Evolutionary conservation across 345 rosid species (phyloP), one percentile per base, ranked within the genome.

Genomic region (Gossypium bickii): DNA sequence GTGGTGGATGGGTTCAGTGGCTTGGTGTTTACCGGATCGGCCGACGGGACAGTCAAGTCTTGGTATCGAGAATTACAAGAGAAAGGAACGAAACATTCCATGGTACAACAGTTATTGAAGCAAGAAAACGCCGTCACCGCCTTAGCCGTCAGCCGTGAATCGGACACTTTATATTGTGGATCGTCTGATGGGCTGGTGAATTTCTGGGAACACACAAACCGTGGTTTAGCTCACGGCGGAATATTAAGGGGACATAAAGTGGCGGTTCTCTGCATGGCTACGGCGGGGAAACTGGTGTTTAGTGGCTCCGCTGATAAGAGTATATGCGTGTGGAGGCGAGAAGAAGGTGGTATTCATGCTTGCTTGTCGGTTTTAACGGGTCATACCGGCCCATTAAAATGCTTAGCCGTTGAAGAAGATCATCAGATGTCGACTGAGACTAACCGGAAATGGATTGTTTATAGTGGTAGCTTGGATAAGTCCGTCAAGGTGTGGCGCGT

Each of bases 401-500:
- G 97, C 77, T 64, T 94, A 11, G 84, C 96, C 62, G 87, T 90
- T 16, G 88, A 77, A 13, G 84, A 80, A 60, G 85, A 87, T 71
- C 78, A 57, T 0, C 85, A 48, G 1, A 44, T 56, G 27, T 48
- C 48, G 22, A 74, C 1, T 67, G 43, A 80, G 9, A 49, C 56
- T 1, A 86, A 92, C 59, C 84, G 75, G 8, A 83, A 85, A 76
- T 91, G 93, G 89, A 86, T 70, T 48, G 85, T 93, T 43, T 91
- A 90, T 20, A 95, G 96, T 16, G 99, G 99, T 38, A 95, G 99
- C 59, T 70, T 95, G 70, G 98, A 95, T 17, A 87, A 81, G 74
- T 87, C 98, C 5, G 97, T 95, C 25, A 91, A 90, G 60, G 88
- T 93, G 12, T 95, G 99, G 98, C 89, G 92, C 82, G 94, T 92